Conservation (phyloP, 169 alveolate genomes). For the Toxoplasma gondii region DNA sequence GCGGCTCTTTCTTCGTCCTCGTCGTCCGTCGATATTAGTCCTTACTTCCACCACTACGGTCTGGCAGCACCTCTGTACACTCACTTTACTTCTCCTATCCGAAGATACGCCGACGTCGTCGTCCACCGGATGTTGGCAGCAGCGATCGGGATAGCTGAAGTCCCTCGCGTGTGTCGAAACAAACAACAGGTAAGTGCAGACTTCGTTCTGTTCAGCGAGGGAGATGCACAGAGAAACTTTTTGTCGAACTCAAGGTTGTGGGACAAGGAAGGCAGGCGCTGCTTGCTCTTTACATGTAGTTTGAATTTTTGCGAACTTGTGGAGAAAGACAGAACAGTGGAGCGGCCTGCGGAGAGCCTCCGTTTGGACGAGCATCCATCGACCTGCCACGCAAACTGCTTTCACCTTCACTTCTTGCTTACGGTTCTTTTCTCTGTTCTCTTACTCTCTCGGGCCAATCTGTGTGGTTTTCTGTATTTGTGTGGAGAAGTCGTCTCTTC, state of each 20-base stretch:
- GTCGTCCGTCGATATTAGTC: neutral
- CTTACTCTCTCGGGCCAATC: too few relatives aligned
- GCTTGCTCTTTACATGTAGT: too few relatives aligned
- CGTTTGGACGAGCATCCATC: neutral
- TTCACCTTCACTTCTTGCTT: too few relatives aligned
- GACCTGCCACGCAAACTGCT: neutral
- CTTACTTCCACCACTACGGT: conserved; percentile 89
- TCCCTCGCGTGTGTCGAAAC: conserved; percentile 45
- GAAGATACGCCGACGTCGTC: conserved; percentile 92
- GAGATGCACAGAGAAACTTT: too few relatives aligned
- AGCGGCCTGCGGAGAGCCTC: neutral
- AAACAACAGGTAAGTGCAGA: conserved; percentile 2
- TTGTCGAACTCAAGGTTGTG: conserved; percentile 35
- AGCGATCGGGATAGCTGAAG: conserved; percentile 52
- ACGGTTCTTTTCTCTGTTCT: too few relatives aligned
- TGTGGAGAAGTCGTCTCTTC: too few relatives aligned
- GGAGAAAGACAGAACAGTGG: too few relatives aligned
- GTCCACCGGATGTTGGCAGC: conserved; percentile 76
- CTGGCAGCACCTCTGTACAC: conserved; percentile 98
- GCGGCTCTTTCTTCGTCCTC: neutral
- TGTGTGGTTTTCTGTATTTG: too few relatives aligned
- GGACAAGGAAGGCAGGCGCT: neutral
- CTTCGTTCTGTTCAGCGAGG: too few relatives aligned
- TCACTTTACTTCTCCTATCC: conserved; percentile 99
- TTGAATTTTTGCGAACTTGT: too few relatives aligned